Percentiles rank a stretch among this genome's conserved stretches.
Conservation (phyloP, 208 protist genomes). For the Borovskyia barvae region DNA sequence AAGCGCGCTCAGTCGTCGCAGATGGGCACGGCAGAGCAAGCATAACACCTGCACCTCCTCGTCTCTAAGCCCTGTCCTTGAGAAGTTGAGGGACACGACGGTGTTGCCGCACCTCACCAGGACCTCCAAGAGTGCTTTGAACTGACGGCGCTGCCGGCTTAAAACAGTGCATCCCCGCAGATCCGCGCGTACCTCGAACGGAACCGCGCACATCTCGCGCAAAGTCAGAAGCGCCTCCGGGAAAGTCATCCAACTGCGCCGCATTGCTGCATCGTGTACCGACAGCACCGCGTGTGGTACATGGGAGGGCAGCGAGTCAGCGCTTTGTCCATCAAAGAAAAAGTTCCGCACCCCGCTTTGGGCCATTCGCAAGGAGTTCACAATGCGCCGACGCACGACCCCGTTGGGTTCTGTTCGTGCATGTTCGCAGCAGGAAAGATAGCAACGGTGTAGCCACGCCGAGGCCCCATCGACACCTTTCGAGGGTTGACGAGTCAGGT, state of each 20-base stretch:
- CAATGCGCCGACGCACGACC: slow-evolving; percentile 10
- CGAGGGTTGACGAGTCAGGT: not conserved
- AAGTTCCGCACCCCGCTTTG: not conserved
- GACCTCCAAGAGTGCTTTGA: slow-evolving; percentile 28
- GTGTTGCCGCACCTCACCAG: slow-evolving; percentile 26
- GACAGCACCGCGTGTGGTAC: not conserved
- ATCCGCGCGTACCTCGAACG: slow-evolving; percentile 19
- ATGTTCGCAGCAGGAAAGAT: slow-evolving; percentile 30
- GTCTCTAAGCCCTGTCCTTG: slow-evolving; percentile 19
- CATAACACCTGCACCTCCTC: slow-evolving; percentile 24
- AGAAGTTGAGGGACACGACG: slow-evolving; percentile 12
- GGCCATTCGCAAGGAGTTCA: slow-evolving; percentile 2
- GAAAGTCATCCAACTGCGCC: slow-evolving; percentile 21
- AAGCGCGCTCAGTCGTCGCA: slow-evolving; percentile 29
- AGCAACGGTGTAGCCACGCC: slow-evolving; percentile 24
- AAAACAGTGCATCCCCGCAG: slow-evolving; percentile 14
- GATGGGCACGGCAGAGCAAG: slow-evolving; percentile 43
- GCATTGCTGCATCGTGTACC: not conserved
- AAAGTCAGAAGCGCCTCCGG: slow-evolving; percentile 7
- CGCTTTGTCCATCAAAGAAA: slow-evolving; percentile 6
- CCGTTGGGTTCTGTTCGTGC: slow-evolving; percentile 5
- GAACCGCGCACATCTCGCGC: slow-evolving; percentile 6
- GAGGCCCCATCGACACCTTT: slow-evolving; percentile 1
- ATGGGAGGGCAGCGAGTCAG: slow-evolving; percentile 1
- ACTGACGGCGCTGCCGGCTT: slow-evolving; percentile 15